Evolutionary conservation across 2,329 filamentous ascomycete genomes (phyloP).

Genomic region (Pseudopyricularia javanii): DNA sequence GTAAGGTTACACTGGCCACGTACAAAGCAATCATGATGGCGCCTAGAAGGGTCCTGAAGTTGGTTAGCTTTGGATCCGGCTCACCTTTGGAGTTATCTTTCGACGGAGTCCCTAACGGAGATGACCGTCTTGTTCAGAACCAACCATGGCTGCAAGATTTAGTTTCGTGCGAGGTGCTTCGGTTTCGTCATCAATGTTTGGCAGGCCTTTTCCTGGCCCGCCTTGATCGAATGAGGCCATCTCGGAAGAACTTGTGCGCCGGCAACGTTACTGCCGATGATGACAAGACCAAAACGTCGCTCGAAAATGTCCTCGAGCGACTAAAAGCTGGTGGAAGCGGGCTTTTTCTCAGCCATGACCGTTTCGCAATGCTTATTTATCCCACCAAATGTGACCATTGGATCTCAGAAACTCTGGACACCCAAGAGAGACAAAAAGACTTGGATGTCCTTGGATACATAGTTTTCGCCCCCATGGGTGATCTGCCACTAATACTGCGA

Average conservation of each 20-base stretch:
- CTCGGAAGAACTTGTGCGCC: slow-evolving; percentile 9
- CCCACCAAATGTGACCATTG: slow-evolving; percentile 23
- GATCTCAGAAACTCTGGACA: slow-evolving; percentile 10
- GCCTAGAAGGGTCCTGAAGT: neutral
- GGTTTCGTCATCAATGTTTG: slow-evolving; percentile 15
- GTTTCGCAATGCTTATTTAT: slow-evolving; percentile 26
- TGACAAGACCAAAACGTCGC: slow-evolving; percentile 2
- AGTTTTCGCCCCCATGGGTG: neutral
- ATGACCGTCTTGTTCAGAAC: neutral
- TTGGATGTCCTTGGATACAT: neutral
- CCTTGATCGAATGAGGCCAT: slow-evolving; percentile 5
- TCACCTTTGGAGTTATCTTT: slow-evolving; percentile 11
- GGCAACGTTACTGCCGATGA: slow-evolving; percentile 10
- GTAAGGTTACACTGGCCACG: neutral
- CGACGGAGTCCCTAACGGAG: slow-evolving; percentile 10
- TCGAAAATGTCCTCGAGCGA: slow-evolving; percentile 18
- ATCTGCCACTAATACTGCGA: neutral
- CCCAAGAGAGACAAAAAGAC: slow-evolving; percentile 4
- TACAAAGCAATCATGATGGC: neutral
- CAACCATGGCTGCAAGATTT: slow-evolving; percentile 13
- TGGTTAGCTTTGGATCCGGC: slow-evolving; percentile 5
- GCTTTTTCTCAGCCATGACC: slow-evolving; percentile 17
- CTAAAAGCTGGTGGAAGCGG: slow-evolving; percentile 23
- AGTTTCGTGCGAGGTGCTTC: slow-evolving; percentile 11
- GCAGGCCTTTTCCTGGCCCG: slow-evolving; percentile 12